These are phyloP conservation scores for Periglandula ipomoeae DNA, from an alignment of 2,329 filamentous ascomycete genomes.

Conservation along the genomic window DNA sequence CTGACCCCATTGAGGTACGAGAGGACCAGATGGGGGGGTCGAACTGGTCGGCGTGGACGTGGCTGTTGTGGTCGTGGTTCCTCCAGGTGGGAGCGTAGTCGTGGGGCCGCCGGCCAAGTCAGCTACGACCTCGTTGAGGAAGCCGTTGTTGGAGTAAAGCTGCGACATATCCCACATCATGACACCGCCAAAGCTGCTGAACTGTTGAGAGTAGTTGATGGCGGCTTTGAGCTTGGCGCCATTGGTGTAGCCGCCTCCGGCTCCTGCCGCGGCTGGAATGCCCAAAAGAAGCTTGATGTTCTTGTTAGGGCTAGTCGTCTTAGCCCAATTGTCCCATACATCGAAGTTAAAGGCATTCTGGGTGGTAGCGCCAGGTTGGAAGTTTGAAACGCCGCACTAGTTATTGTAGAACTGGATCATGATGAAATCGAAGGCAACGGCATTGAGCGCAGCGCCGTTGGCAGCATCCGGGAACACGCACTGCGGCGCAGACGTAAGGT, in stretches of 20 bases:
- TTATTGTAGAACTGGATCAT: constrained; percentile 64
- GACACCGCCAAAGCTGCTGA: constrained; percentile 53
- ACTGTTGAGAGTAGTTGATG: constrained; percentile 44
- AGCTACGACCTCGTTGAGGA: constrained; percentile 35
- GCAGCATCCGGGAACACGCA: constrained; percentile 57
- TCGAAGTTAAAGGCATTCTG: constrained; percentile 52
- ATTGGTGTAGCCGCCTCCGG: constrained; percentile 46
- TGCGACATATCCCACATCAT: constrained; percentile 64
- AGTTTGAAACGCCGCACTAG: constrained; percentile 51
- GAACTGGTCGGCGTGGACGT: constrained; percentile 2
- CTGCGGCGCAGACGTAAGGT: constrained; percentile 58
- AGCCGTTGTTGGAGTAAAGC: constrained; percentile 48
- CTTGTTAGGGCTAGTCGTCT: constrained; percentile 42
- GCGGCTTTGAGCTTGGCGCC: constrained; percentile 37
- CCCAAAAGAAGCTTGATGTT: constrained; percentile 54
- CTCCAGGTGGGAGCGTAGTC: background rate
- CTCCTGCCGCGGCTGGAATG: constrained; percentile 45
- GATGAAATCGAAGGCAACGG: constrained; percentile 49
- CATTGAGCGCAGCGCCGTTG: constrained; percentile 46
- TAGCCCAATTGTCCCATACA: constrained; percentile 59
- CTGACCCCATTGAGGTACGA: constrained; percentile 16
- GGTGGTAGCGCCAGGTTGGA: constrained; percentile 28
- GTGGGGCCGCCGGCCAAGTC: constrained; percentile 18
- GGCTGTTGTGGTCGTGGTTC: background rate
- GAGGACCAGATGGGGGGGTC: constrained; percentile 8